Conservation (phyloP, 768 basidiomycete genomes). For the Leccinum incarnatum region DNA sequence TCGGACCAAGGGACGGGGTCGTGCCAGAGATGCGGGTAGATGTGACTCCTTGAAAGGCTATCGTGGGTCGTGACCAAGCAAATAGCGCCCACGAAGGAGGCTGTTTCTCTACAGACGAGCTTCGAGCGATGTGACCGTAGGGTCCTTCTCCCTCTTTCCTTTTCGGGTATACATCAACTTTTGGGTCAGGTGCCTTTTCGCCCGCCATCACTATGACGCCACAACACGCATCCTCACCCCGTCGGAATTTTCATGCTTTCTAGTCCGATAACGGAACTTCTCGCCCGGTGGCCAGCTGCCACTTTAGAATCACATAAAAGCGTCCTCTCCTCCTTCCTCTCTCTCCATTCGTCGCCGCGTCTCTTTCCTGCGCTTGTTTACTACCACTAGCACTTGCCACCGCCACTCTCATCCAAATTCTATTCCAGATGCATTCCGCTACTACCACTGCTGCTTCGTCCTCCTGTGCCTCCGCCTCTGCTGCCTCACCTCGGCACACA, state of each 20-base stretch:
- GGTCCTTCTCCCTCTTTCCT: constrained; percentile 19
- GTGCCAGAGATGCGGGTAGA: constrained; percentile 25
- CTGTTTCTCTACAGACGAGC: constrained; percentile 5
- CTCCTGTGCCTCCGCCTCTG: constrained; percentile 14
- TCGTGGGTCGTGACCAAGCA: constrained; percentile 25
- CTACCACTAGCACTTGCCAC: neutral
- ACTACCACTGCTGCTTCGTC: constrained; percentile 6
- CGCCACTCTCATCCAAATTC: neutral
- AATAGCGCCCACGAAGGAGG: constrained; percentile 27
- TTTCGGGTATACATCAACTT: constrained; percentile 20
- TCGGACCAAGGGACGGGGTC: constrained; percentile 7
- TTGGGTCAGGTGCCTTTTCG: constrained; percentile 30
- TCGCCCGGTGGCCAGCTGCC: constrained; percentile 24
- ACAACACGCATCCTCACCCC: constrained; percentile 36
- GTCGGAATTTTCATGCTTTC: constrained; percentile 33
- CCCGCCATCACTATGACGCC: constrained; percentile 36
- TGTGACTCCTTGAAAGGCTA: constrained; percentile 34
- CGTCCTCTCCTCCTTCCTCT: neutral
- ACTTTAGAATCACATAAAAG: constrained; percentile 28
- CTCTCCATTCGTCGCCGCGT: constrained; percentile 1
- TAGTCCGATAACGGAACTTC: constrained; percentile 38
- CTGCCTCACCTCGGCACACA: constrained; percentile 9
- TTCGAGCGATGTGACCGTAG: constrained; percentile 34
- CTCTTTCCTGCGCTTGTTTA: neutral
- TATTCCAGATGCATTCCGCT: constrained; percentile 20